A percentile compares a stretch with the other conserved stretches of the same genome.
These are phyloP conservation scores for Arthroderma sp. DNA, from an alignment of 2,329 filamentous ascomycete genomes.

Conservation along the genomic window DNA sequence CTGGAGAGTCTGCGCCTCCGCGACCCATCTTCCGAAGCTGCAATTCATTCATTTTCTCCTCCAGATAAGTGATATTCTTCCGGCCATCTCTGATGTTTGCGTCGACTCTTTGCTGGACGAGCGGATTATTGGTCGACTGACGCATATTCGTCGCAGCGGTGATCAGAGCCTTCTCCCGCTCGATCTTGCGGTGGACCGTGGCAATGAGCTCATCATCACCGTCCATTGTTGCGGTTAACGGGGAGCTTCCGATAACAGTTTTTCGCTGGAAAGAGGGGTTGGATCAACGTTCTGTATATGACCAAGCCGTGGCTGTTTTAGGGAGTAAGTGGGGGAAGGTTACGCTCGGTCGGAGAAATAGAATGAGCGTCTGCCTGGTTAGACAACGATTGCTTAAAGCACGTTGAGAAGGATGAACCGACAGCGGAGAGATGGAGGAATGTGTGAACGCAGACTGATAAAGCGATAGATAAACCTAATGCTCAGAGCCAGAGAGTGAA, in stretches of 20 bases:
- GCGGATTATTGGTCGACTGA: conserved; percentile 86
- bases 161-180: conserved; percentile 91
- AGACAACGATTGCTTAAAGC: conserved; percentile 19
- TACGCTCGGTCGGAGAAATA: too few species aligned
- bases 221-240: conserved; percentile 32
- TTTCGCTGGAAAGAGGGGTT: neutral
- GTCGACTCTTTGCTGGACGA: conserved; percentile 79
- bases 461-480: too few species aligned
- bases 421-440: too few species aligned
- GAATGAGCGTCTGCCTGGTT: too few species aligned
- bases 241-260: neutral
- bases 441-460: too few species aligned
- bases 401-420: too few species aligned
- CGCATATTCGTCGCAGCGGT: conserved; percentile 89
- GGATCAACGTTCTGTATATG: too few species aligned
- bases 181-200: conserved; percentile 92
- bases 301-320: too few species aligned
- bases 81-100: conserved; percentile 87
- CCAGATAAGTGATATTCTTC: conserved; percentile 88
- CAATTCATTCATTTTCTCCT: conserved; percentile 79
- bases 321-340: too few species aligned
- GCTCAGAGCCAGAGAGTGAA: too few species aligned
- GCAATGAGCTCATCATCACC: conserved; percentile 51
- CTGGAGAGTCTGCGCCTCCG: conserved; percentile 27
- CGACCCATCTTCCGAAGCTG: conserved; percentile 65